These are phyloP conservation scores for Hibiscus syriacus DNA, from an alignment of 345 rosid species.

Conservation along the genomic window DNA sequence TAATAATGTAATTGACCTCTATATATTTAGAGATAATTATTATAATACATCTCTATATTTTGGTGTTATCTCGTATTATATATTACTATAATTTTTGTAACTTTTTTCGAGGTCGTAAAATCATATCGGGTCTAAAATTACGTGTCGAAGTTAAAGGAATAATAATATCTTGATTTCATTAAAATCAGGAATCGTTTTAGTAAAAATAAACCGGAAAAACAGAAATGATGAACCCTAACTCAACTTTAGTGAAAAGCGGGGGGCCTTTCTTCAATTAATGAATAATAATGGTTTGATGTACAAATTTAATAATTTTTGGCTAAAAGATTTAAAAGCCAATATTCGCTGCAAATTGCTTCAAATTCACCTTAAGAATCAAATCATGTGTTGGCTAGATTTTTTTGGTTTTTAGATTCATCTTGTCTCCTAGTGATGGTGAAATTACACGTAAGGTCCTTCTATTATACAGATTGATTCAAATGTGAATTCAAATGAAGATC, in stretches of 20 bases:
- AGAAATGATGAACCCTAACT: neutral
- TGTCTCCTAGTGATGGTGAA: slow-evolving; percentile 2
- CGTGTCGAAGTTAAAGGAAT: no score
- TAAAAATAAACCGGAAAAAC: neutral
- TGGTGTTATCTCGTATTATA: neutral
- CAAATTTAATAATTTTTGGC: neutral
- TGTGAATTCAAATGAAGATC: no score
- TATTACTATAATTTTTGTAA: neutral
- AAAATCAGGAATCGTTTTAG: neutral
- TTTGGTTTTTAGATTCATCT: neutral
- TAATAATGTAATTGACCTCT: no score
- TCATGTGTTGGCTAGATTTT: neutral
- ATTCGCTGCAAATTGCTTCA: slow-evolving; percentile 15
- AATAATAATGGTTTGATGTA: slow-evolving; percentile 5
- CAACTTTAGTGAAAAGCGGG: slow-evolving; percentile 9
- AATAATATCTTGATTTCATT: no score
- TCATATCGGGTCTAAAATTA: no score
- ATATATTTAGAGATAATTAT: no score
- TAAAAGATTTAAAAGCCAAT: slow-evolving; percentile 9
- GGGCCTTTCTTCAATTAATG: neutral
- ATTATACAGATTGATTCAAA: no score
- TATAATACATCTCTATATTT: no score
- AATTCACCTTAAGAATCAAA: slow-evolving; percentile 16
- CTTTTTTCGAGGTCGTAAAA: neutral
- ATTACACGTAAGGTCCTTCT: no score